These are phyloP conservation scores for Rhazya stricta DNA, from an alignment of 257 asterid species.

Conservation along the genomic window DNA sequence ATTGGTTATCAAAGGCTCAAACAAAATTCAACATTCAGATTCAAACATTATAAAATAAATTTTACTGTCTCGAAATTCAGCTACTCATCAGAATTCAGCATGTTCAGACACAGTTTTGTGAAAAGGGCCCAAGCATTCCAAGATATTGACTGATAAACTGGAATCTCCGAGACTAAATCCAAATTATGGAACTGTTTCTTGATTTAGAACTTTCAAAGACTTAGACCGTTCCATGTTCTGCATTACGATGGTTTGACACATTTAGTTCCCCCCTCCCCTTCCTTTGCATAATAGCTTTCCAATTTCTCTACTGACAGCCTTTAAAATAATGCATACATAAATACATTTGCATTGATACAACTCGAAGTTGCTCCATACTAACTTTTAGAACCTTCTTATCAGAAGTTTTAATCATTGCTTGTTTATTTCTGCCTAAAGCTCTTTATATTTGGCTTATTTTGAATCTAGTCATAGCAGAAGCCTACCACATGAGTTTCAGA, in stretches of 20 bases:
- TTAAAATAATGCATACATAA: background rate
- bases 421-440: background rate
- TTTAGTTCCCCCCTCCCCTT: background rate
- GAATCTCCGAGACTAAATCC: too few relatives aligned
- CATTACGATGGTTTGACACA: background rate
- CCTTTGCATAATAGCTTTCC: background rate
- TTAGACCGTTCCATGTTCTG: too few relatives aligned
- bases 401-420: background rate
- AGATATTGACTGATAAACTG: too few relatives aligned
- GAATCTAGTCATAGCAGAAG: background rate
- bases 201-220: too few relatives aligned
- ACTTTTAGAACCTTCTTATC: background rate
- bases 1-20: too few relatives aligned
- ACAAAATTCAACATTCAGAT: too few relatives aligned
- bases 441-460: background rate
- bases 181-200: too few relatives aligned
- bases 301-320: background rate
- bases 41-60: too few relatives aligned
- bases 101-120: too few relatives aligned
- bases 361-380: background rate
- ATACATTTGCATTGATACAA: background rate
- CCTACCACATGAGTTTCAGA: background rate
- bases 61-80: too few relatives aligned
- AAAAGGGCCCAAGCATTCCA: too few relatives aligned
- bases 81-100: too few relatives aligned